Conservation (phyloP, 2,329 filamentous ascomycete species). For the Botrytis elliptica region DNA sequence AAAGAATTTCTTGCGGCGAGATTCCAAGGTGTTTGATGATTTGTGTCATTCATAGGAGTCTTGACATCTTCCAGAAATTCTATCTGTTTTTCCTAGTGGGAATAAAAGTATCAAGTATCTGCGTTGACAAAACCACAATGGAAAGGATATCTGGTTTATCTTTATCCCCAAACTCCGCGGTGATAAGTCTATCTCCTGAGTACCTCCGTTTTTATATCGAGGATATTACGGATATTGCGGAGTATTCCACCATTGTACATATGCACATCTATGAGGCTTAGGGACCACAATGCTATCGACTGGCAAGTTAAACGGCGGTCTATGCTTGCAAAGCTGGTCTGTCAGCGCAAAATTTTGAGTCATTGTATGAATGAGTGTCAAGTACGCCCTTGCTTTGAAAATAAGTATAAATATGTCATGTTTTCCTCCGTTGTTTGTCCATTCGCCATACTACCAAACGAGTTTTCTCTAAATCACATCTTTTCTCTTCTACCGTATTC, state of each 20-base stretch:
- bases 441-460: not conserved
- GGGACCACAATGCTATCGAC: not conserved
- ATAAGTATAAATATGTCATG: not conserved
- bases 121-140: not conserved
- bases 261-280: slow-evolving; percentile 1
- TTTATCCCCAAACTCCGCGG: not conserved
- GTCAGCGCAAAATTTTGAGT: not conserved
- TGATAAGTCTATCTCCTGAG: not conserved
- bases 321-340: not conserved
- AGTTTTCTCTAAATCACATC: not conserved
- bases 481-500: not conserved
- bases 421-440: not conserved
- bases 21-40: not conserved
- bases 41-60: too few species aligned
- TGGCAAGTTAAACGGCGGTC: not conserved
- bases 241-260: not conserved
- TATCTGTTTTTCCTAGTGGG: not conserved
- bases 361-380: not conserved
- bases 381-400: not conserved
- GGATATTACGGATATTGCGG: slow-evolving; percentile 12
- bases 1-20: not conserved
- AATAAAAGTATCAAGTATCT: not conserved
- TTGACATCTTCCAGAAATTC: not conserved
- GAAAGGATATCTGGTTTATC: not conserved
- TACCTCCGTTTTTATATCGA: not conserved